phyloP scores from a whole-genome alignment of 192 early-diverging fungal genomes.

The Backusella circina region DNA sequence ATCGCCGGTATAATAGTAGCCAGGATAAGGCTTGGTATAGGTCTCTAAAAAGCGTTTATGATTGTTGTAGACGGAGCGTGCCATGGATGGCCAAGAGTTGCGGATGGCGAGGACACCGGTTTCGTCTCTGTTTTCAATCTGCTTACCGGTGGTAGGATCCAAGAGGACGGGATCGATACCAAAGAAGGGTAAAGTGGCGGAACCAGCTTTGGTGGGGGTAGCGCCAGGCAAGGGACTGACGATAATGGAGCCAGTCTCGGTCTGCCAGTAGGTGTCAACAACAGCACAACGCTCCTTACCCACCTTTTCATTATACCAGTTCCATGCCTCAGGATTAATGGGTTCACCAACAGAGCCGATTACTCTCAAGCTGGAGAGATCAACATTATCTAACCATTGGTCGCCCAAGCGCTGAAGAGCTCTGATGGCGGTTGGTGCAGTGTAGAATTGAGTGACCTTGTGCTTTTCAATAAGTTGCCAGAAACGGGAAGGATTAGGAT shows the following conservation, averaged over 20 bases:
- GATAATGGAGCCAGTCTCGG: conserved; percentile 94
- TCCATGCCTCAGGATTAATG: conserved; percentile 96
- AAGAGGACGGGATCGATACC: conserved; percentile 86
- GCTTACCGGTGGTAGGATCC: conserved; percentile 79
- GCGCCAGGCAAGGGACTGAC: conserved; percentile 89
- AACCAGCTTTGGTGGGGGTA: conserved; percentile 88
- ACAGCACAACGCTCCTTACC: conserved; percentile 82
- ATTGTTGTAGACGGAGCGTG: conserved; percentile 85
- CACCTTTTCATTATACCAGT: conserved; percentile 93
- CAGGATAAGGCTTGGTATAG: conserved; percentile 86
- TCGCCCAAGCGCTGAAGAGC: conserved; percentile 86
- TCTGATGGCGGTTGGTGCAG: conserved; percentile 95
- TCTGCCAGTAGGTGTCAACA: conserved; percentile 95
- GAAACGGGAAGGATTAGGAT: conserved; percentile 79
- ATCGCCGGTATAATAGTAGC: conserved; percentile 97
- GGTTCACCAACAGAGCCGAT: conserved; percentile 96
- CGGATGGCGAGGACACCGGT: conserved; percentile 89
- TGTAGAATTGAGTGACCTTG: conserved; percentile 96
- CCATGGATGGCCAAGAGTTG: conserved; percentile 87
- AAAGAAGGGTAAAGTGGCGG: conserved; percentile 95
- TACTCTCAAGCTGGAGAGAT: conserved; percentile 82
- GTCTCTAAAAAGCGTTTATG: conserved; percentile 91
- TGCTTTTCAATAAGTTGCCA: conserved; percentile 85
- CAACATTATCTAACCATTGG: conserved; percentile 68
- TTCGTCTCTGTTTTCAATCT: conserved; percentile 73